phyloP scores from a whole-genome alignment of 495 filamentous ascomycete genomes.

The Penicillium desertorum region DNA sequence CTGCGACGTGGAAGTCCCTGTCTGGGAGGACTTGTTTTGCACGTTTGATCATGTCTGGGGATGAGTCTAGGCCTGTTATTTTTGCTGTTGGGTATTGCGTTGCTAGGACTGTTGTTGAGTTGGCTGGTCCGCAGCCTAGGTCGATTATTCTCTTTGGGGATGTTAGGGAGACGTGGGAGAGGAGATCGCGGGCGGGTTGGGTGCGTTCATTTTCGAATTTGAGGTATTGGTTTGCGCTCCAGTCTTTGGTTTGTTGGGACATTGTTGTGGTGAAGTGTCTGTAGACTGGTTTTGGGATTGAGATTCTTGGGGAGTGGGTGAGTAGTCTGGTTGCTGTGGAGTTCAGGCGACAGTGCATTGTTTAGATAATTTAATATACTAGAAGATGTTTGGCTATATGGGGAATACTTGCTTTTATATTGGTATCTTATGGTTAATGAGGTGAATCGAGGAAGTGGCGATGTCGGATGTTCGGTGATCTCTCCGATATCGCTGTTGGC shows the following conservation, averaged over 20 bases:
- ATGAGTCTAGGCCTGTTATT: constrained; percentile 55
- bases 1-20: constrained; percentile 36
- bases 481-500: constrained; percentile 4
- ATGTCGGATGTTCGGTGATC: constrained; percentile 3
- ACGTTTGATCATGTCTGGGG: constrained; percentile 51
- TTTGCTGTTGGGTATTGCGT: constrained; percentile 44
- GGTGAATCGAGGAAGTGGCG: constrained; percentile 1
- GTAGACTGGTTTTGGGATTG: background rate
- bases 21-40: constrained; percentile 38
- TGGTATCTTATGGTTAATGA: background rate
- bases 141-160: constrained; percentile 47
- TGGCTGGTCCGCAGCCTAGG: constrained; percentile 57
- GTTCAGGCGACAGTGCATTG: background rate
- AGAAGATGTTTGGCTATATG: background rate
- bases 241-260: constrained; percentile 35
- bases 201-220: constrained; percentile 50
- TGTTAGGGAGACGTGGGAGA: constrained; percentile 35
- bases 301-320: background rate
- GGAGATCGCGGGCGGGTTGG: constrained; percentile 45
- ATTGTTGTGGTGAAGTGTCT: constrained; percentile 18
- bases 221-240: constrained; percentile 50
- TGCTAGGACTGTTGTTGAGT: constrained; percentile 48
- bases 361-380: background rate
- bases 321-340: background rate
- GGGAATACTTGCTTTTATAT: background rate